These are phyloP conservation scores for Paulownia fortunei DNA, from an alignment of 257 asterid species.

Conservation along the genomic window DNA sequence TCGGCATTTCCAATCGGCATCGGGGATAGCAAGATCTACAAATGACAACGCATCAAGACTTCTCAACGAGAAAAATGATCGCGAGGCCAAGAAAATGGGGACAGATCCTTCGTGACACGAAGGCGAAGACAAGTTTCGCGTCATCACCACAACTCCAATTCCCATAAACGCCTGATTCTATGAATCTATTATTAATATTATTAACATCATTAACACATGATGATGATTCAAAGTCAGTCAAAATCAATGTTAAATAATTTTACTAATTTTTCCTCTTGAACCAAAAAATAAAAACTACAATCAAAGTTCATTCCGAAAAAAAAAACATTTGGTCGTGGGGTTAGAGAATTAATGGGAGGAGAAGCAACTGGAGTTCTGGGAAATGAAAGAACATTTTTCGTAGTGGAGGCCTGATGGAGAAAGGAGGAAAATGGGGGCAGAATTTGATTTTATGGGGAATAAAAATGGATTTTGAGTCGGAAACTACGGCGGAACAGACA, in stretches of 20 bases:
- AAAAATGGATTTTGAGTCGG: slow-evolving; percentile 5
- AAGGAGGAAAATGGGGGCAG: background rate
- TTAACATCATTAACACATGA: background rate
- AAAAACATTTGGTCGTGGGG: background rate
- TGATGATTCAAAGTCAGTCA: slow-evolving; percentile 10
- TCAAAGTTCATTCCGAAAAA: background rate
- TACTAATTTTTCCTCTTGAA: background rate
- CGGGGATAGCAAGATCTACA: slow-evolving; percentile 22
- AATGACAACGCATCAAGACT: background rate
- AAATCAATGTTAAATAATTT: background rate
- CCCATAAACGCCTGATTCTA: slow-evolving; percentile 23
- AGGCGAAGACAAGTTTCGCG: slow-evolving; percentile 25
- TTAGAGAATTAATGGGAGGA: slow-evolving; percentile 28
- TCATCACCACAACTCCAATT: slow-evolving; percentile 31
- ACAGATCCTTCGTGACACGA: slow-evolving; percentile 11
- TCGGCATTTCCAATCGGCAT: slow-evolving; percentile 51
- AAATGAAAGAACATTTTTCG: slow-evolving; percentile 12
- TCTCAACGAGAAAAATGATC: background rate
- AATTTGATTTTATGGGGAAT: background rate
- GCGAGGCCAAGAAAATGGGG: background rate
- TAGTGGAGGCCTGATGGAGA: background rate
- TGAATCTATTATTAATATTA: background rate
- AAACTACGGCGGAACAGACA: slow-evolving; percentile 29
- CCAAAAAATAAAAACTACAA: background rate
- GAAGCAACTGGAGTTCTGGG: slow-evolving; percentile 3